Evolutionary conservation across 257 asterid genomes (phyloP).

Genomic region (Verbascum thapsus): DNA sequence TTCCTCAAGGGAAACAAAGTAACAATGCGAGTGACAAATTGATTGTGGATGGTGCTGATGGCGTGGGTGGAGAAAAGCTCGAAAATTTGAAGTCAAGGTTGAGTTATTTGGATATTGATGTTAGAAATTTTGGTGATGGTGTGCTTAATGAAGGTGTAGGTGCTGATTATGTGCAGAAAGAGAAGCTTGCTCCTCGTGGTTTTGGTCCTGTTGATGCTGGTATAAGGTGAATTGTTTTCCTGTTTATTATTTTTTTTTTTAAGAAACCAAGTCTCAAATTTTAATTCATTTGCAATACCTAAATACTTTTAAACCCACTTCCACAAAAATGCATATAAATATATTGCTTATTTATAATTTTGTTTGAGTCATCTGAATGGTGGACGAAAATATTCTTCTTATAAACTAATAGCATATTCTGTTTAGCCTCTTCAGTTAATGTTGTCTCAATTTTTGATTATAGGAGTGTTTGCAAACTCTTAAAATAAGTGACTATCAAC

Average conservation of each 20-base stretch:
- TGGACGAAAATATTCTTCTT: slow-evolving; percentile 18
- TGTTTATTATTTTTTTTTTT: slow-evolving; percentile 12
- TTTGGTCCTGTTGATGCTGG: slow-evolving; percentile 70
- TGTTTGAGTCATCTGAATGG: slow-evolving; percentile 6
- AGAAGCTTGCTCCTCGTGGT: slow-evolving; percentile 76
- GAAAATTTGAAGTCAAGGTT: slow-evolving; percentile 54
- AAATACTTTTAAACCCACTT: neutral
- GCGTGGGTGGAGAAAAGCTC: slow-evolving; percentile 92
- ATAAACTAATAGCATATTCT: neutral
- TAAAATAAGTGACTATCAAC: no score
- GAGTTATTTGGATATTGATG: slow-evolving; percentile 55
- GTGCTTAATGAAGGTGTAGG: slow-evolving; percentile 91
- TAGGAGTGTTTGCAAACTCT: no score
- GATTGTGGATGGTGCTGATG: slow-evolving; percentile 91
- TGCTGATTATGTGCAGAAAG: slow-evolving; percentile 98
- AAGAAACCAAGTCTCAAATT: neutral
- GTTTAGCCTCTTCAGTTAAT: slow-evolving; percentile 4
- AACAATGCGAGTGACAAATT: slow-evolving; percentile 44
- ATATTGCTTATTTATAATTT: neutral
- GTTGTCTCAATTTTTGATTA: no score
- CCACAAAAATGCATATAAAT: neutral
- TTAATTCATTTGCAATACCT: slow-evolving; percentile 5
- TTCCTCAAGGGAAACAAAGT: slow-evolving; percentile 49
- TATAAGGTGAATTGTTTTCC: slow-evolving; percentile 55
- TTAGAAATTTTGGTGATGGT: slow-evolving; percentile 81